Percentiles rank a stretch among this genome's conserved stretches.
phyloP scores from a whole-genome alignment of 2,329 filamentous ascomycete species.

The Pestalotiopsis sp. region DNA sequence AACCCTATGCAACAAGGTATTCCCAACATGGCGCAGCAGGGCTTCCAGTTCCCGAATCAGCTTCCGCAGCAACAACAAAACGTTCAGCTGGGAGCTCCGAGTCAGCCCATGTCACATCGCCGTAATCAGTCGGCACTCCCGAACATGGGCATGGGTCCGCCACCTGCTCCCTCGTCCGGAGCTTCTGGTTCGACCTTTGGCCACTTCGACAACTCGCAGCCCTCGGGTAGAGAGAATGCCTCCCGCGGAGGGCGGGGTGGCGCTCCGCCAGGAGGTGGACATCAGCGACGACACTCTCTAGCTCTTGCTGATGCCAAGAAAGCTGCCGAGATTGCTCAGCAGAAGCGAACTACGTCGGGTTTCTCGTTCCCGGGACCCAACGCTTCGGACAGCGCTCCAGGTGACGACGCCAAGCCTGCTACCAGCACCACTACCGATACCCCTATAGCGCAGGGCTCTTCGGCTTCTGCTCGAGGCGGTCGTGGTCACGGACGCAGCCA shows the following conservation, averaged over 20 bases:
- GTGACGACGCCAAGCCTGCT: slow-evolving; percentile 60
- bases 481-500: slow-evolving; percentile 78
- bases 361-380: slow-evolving; percentile 91
- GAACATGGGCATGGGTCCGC: slow-evolving; percentile 85
- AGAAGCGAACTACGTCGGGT: slow-evolving; percentile 89
- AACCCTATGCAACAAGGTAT: slow-evolving; percentile 80
- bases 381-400: slow-evolving; percentile 60
- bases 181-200: slow-evolving; percentile 78
- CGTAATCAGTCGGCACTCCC: slow-evolving; percentile 97
- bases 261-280: slow-evolving; percentile 72
- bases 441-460: slow-evolving; percentile 42
- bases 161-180: slow-evolving; percentile 90
- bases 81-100: slow-evolving; percentile 73
- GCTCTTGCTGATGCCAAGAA: slow-evolving; percentile 96
- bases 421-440: slow-evolving; percentile 42
- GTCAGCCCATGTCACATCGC: slow-evolving; percentile 83
- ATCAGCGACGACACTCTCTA: slow-evolving; percentile 92
- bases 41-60: slow-evolving; percentile 88
- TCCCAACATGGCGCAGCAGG: slow-evolving; percentile 76
- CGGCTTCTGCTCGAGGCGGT: slow-evolving; percentile 53
- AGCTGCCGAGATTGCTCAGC: slow-evolving; percentile 93
- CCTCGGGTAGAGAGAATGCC: slow-evolving; percentile 67
- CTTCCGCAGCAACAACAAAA: slow-evolving; percentile 67
- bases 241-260: slow-evolving; percentile 72
- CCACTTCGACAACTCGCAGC: slow-evolving; percentile 70